Base-by-base conservation (phyloP, 2,329 filamentous ascomycete genomes). In the Chlorencoelia australis region DNA sequence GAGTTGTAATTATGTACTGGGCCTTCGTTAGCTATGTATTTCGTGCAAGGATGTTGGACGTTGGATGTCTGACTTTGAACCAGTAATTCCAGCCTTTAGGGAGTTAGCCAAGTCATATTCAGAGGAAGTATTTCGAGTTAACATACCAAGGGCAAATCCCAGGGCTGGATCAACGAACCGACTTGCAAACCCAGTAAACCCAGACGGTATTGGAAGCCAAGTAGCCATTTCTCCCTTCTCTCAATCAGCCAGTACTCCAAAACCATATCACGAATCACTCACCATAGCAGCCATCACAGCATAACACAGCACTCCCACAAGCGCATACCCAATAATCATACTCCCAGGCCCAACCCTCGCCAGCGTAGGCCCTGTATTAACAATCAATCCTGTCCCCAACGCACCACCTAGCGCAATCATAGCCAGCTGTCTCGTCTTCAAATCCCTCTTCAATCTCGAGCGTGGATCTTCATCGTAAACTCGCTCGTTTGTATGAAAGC, bases 271-370 rank as follows among this genome's bases (percentile, higher is more conserved):
- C n/a, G n/a, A n/a, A n/a, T n/a, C n/a, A n/a, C n/a, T n/a, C 46
- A 84, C 84, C 4, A 91, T 71, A 37, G 75, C 79, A 40, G 78
- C 78, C 82, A 89, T 87, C 49, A 91, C 83, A 31, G 85, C 63
- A 59, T 79, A 91, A 46, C 89, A 83, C 42, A 91, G 59, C 33
- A 79, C 63, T 46, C 81, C 80, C 48, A 84, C 71, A 42, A 81
- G 58, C 17, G 71, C 67, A 61, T 84, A 85, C 5, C 77, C 76
- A 56, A 86, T 80, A 47, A 85, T 69, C 53, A 86, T 73, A 7
- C 78, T 73, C n/a, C 65, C 79, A 35, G 81, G 81, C 21, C 67
- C 66, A 35, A 55, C 57, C 37, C 63, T 64, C 35, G 64, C 64
- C 24, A 74, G 59, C 15, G 48, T 30, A 30, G 22, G 28, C 7